phyloP scores from a whole-genome alignment of 495 filamentous ascomycete genomes.

The Cercophora samala region DNA sequence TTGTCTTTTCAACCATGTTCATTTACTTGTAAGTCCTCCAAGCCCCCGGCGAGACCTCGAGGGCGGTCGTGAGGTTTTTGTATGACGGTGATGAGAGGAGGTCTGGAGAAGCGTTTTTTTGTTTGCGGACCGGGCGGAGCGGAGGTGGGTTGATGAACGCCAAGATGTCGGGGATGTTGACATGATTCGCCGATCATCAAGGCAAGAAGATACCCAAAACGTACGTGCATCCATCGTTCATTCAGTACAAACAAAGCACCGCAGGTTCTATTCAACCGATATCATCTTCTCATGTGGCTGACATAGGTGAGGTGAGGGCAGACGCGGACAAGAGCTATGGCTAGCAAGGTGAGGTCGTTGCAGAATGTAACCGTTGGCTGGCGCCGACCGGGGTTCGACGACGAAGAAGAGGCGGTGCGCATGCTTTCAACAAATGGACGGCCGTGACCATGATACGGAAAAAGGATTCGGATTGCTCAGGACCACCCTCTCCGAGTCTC shows the following conservation, averaged over 20 bases:
- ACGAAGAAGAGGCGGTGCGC: background rate
- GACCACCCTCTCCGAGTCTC: background rate
- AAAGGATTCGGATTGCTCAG: background rate
- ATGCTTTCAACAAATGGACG: background rate
- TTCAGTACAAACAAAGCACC: background rate
- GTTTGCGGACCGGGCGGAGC: slow-evolving; percentile 10
- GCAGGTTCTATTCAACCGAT: background rate
- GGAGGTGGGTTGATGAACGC: background rate
- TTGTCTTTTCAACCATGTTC: background rate
- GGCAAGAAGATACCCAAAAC: background rate
- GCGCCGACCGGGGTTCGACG: background rate
- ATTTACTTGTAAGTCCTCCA: background rate
- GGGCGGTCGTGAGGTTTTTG: background rate
- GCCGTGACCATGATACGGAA: background rate
- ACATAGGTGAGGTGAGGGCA: background rate
- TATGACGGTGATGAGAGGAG: background rate
- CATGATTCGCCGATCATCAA: slow-evolving; percentile 8
- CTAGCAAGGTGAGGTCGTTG: background rate
- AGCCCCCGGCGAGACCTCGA: background rate
- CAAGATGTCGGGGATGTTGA: slow-evolving; percentile 14
- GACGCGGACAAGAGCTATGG: background rate
- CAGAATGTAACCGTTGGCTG: slow-evolving; percentile 1
- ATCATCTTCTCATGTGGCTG: background rate
- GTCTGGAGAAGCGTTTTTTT: background rate
- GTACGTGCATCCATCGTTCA: background rate